Base-by-base conservation (phyloP, 2,329 filamentous ascomycete species). In the Tetracladium maxilliforme region DNA sequence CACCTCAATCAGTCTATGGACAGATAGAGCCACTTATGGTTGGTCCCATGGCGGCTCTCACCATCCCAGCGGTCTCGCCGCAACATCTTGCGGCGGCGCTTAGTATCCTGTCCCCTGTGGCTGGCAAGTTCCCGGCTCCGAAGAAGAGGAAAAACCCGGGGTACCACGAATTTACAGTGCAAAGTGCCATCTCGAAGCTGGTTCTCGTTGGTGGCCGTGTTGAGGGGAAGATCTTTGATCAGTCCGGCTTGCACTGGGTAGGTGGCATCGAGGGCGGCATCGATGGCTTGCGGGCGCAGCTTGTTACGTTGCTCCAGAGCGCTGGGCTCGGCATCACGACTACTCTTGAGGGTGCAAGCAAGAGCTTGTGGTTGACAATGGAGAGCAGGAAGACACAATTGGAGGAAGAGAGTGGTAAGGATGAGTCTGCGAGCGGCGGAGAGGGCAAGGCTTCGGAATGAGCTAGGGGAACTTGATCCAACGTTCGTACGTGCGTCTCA, bases 321-420 rank as follows among this genome's bases (percentile, higher is more conserved):
- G 70, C 82, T 33, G 84, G 86, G 20, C 67, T 82, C 28, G 72
- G 75, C 30, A 52, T 98, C 28, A 80, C 84, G 14, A 72, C 56
- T 34, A 67, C 74, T n/a, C 56, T 98, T 39, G 83, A 93, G 48
- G 73, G 79, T 27, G 71, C 80, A 24, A 65, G 75, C 31, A 82
- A 76, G 61, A 86, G 69, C 45, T 47, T 98, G 39, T 95, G 87
- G 64, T 64, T 93, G 33, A 82, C 87, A 9, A 58, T 98, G 41
- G 87, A 95, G 60, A 71, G 80, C 24, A 64, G 87, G 47, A 72
- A 74, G 52, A 70, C 61, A 24, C 77, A 87, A 54, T 51, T 98
- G 48, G 83, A 94, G 43, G 79, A 86, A 38, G 75, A 81, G 39
- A 19, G 9, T 19, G 18, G 11, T 9, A 19, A 9, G 9, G 11